These are phyloP conservation scores for Lactarius akahatsu DNA, from an alignment of 768 basidiomycete genomes.

Conservation along the genomic window DNA sequence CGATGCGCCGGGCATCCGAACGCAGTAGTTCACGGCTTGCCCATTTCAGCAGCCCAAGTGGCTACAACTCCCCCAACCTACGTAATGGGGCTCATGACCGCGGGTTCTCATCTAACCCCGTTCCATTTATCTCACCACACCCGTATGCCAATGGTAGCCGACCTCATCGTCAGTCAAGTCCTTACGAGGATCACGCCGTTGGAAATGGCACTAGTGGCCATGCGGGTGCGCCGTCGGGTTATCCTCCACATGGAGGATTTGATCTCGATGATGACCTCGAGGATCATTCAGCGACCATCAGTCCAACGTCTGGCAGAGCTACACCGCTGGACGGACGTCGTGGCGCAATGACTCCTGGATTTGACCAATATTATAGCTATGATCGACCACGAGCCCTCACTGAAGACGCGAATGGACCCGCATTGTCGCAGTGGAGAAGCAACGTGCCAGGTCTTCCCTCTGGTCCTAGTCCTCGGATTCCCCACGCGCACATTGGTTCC, in stretches of 20 bases:
- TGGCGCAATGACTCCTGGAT: constrained; percentile 27
- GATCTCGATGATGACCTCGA: constrained; percentile 77
- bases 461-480: constrained; percentile 17
- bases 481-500: constrained; percentile 20
- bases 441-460: constrained; percentile 27
- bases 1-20: constrained; percentile 67
- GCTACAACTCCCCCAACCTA: constrained; percentile 37
- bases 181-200: constrained; percentile 26
- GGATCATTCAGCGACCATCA: constrained; percentile 59
- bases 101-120: constrained; percentile 34
- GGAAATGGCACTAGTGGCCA: constrained; percentile 35
- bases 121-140: constrained; percentile 21
- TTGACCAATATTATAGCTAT: constrained; percentile 24
- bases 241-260: constrained; percentile 66
- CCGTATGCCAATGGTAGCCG: constrained; percentile 32
- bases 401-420: constrained; percentile 29
- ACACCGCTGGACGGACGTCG: constrained; percentile 68
- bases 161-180: constrained; percentile 24
- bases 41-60: constrained; percentile 46
- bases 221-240: constrained; percentile 50
- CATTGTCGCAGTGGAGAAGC: constrained; percentile 28
- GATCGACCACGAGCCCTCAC: constrained; percentile 30
- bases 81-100: constrained; percentile 18
- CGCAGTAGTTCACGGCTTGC: constrained; percentile 56
- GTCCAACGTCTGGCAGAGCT: constrained; percentile 62